A percentile compares a stretch with the other conserved stretches of the same genome.
phyloP scores from a whole-genome alignment of 345 rosid species.

The Populus tremula region DNA sequence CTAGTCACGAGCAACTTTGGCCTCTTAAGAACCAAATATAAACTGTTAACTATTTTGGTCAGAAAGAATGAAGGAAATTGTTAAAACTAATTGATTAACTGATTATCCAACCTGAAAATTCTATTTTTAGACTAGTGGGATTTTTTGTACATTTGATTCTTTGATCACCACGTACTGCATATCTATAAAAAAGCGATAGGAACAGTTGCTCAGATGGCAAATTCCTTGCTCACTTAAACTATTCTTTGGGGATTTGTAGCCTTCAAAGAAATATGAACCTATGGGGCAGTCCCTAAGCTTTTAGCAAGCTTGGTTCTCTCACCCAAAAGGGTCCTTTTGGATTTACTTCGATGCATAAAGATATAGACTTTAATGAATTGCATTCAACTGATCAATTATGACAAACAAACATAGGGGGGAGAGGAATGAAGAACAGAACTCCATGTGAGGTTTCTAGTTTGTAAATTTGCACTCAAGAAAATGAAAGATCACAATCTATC shows the following conservation, averaged over 20 bases:
- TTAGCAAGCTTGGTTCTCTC: slow-evolving; percentile 49
- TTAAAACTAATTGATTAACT: too few species aligned
- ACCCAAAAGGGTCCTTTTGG: slow-evolving; percentile 40
- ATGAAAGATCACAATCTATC: slow-evolving; percentile 21
- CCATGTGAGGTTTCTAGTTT: not conserved
- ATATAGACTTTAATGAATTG: not conserved
- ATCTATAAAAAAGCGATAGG: slow-evolving; percentile 25
- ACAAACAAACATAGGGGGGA: not conserved
- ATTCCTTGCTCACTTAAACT: not conserved
- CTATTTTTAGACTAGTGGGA: too few species aligned
- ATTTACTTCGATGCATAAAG: slow-evolving; percentile 33
- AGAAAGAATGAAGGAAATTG: too few species aligned
- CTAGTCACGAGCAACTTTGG: fast-evolving
- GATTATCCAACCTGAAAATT: too few species aligned
- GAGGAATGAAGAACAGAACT: not conserved
- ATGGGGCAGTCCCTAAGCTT: slow-evolving; percentile 53
- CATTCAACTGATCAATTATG: not conserved
- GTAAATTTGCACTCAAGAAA: not conserved
- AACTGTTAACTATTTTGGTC: fast-evolving
- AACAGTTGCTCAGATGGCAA: not conserved
- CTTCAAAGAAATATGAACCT: slow-evolving; percentile 19
- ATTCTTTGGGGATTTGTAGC: slow-evolving; percentile 1
- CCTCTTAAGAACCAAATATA: fast-evolving
- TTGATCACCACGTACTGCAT: slow-evolving; percentile 49
- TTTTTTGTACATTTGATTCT: slow-evolving; percentile 20